These are phyloP conservation scores for Blastomyces emzantsi DNA, from an alignment of 2,329 filamentous ascomycete genomes.

Conservation along the genomic window DNA sequence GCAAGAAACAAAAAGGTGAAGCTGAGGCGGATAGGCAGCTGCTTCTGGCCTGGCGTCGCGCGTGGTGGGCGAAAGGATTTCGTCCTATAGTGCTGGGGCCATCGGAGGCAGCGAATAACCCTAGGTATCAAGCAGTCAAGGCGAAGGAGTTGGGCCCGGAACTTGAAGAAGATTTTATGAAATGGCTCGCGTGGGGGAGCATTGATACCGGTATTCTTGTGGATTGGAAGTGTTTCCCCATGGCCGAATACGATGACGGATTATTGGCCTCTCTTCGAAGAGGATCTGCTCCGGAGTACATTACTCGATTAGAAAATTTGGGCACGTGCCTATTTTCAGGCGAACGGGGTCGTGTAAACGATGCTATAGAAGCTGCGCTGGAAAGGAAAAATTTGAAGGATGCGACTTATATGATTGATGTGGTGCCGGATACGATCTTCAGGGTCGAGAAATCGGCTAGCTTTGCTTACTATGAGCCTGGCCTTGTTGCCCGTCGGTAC, in stretches of 20 bases:
- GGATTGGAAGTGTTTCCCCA: slow-evolving; percentile 73
- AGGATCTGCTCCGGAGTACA: slow-evolving; percentile 64
- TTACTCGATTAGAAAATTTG: slow-evolving; percentile 59
- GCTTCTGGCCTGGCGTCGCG: slow-evolving; percentile 77
- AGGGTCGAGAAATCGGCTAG: slow-evolving; percentile 56
- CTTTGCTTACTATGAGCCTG: slow-evolving; percentile 68
- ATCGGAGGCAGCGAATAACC: slow-evolving; percentile 74
- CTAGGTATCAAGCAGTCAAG: slow-evolving; percentile 64
- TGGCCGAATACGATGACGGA: slow-evolving; percentile 64
- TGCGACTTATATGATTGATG: slow-evolving; percentile 55
- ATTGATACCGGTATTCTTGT: slow-evolving; percentile 78
- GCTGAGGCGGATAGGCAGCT: slow-evolving; percentile 68
- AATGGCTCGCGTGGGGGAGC: slow-evolving; percentile 87
- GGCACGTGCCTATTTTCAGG: slow-evolving; percentile 66
- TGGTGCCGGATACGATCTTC: slow-evolving; percentile 53
- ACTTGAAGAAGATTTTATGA: slow-evolving; percentile 62
- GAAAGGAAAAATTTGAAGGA: slow-evolving; percentile 46
- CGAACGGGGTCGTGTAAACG: slow-evolving; percentile 53
- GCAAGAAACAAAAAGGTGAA: slow-evolving; percentile 53
- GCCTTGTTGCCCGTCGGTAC: slow-evolving; percentile 57
- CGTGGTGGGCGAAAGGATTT: slow-evolving; percentile 95
- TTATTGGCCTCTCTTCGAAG: slow-evolving; percentile 64
- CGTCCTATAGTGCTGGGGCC: slow-evolving; percentile 70
- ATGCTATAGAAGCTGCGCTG: slow-evolving; percentile 53
- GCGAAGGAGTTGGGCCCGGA: slow-evolving; percentile 46